These are phyloP conservation scores for Rhizopogon rudus DNA, from an alignment of 768 basidiomycete genomes.

Conservation along the genomic window DNA sequence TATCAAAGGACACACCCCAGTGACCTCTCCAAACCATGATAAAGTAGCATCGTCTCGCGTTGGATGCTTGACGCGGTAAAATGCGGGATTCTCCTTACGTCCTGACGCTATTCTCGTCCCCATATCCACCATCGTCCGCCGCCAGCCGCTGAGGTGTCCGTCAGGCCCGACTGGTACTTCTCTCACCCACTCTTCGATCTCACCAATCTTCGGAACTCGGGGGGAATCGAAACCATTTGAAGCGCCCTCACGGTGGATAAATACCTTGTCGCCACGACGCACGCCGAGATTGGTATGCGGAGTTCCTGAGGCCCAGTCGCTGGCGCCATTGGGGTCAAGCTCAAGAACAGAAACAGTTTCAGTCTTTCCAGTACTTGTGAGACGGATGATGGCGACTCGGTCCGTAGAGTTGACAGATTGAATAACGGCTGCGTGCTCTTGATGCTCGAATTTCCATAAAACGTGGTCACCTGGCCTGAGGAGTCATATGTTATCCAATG, in stretches of 20 bases:
- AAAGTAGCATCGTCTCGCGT: conserved; percentile 36
- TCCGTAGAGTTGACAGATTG: conserved; percentile 71
- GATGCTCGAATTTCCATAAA: conserved; percentile 74
- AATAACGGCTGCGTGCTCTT: conserved; percentile 63
- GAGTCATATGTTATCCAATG: conserved; percentile 7
- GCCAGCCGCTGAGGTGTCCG: conserved; percentile 62
- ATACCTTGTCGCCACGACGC: conserved; percentile 77
- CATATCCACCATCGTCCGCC: conserved; percentile 65
- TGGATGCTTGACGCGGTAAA: conserved; percentile 41
- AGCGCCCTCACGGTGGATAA: conserved; percentile 65
- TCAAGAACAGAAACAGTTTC: conserved; percentile 82
- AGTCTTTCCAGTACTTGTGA: conserved; percentile 44
- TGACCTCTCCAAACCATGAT: conserved; percentile 87
- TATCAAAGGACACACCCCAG: conserved; percentile 42
- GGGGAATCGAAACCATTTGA: conserved; percentile 70
- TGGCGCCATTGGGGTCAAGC: conserved; percentile 78
- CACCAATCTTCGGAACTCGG: conserved; percentile 78
- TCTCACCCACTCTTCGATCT: conserved; percentile 75
- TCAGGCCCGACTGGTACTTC: conserved; percentile 46
- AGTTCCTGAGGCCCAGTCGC: conserved; percentile 41
- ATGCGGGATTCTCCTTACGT: conserved; percentile 33
- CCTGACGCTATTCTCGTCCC: conserved; percentile 52
- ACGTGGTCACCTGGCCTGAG: conserved; percentile 89
- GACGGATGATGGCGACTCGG: conserved; percentile 64
- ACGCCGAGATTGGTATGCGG: conserved; percentile 66